These are phyloP conservation scores for Claviceps sp. DNA, from an alignment of 2,329 filamentous ascomycete species.

Conservation along the genomic window DNA sequence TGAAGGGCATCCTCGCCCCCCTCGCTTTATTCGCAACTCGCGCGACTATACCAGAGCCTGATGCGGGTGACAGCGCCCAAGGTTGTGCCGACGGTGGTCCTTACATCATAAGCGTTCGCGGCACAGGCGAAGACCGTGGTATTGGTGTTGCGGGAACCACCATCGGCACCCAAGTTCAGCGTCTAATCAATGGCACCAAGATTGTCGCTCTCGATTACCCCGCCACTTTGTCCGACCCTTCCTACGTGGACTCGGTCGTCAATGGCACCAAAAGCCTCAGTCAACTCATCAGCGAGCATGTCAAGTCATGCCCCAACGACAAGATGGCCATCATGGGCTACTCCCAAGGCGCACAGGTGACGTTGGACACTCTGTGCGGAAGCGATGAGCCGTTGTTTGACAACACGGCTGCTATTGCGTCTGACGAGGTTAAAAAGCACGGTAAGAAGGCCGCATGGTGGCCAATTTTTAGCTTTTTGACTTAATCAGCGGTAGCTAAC, in stretches of 20 bases:
- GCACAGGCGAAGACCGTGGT: constrained; percentile 22
- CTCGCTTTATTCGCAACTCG: constrained; percentile 7
- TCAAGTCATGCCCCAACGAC: constrained; percentile 21
- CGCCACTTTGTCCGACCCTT: constrained; percentile 18
- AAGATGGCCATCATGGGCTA: constrained; percentile 29
- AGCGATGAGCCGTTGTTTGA: constrained; percentile 16
- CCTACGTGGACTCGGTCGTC: constrained; percentile 22
- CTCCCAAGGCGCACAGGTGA: constrained; percentile 29
- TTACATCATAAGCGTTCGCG: constrained; percentile 27
- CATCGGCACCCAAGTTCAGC: constrained; percentile 17
- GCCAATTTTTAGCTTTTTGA: background rate
- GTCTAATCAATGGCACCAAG: constrained; percentile 20
- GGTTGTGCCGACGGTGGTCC: constrained; percentile 24
- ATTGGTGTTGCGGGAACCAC: constrained; percentile 20
- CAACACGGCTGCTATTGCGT: constrained; percentile 13
- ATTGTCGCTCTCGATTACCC: constrained; percentile 25
- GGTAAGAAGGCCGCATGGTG: constrained; percentile 11
- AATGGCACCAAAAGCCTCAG: constrained; percentile 20
- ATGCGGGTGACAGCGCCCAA: constrained; percentile 12
- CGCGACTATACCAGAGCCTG: constrained; percentile 12
- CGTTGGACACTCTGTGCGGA: constrained; percentile 25
- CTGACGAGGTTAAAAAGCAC: constrained; percentile 18
- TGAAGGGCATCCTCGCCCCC: constrained; percentile 6
- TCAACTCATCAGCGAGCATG: constrained; percentile 18
- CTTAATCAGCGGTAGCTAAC: background rate